Evolutionary conservation across 1,284 basidiomycete species (phyloP).

Genomic region (Ustilago vetiveriae): DNA sequence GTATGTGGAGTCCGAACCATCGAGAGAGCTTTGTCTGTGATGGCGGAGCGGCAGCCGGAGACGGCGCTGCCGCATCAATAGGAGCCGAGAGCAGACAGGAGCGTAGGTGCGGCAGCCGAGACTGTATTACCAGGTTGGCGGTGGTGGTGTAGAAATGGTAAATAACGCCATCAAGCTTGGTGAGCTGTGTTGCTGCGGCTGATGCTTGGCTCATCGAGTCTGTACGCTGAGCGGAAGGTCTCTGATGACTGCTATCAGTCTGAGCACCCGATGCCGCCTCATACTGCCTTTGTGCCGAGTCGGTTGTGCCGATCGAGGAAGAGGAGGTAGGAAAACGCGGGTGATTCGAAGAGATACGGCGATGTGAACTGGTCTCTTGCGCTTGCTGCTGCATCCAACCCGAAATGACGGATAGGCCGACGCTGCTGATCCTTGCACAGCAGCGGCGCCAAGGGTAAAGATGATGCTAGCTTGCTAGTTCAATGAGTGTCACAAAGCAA

Average conservation of each 20-base stretch:
- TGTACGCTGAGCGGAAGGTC: constrained; percentile 12
- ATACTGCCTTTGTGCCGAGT: constrained; percentile 17
- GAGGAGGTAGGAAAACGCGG: constrained; percentile 18
- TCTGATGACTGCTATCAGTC: constrained; percentile 5
- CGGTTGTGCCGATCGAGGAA: constrained; percentile 18
- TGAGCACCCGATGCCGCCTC: constrained; percentile 20
- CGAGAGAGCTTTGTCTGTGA: constrained; percentile 27
- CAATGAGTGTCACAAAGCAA: background rate
- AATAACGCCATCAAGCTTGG: constrained; percentile 49
- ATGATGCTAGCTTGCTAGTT: background rate
- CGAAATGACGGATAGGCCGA: constrained; percentile 10
- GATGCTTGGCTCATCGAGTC: constrained; percentile 2
- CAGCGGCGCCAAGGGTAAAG: constrained; percentile 13
- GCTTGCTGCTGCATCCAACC: constrained; percentile 38
- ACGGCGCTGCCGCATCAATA: constrained; percentile 1
- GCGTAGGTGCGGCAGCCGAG: constrained; percentile 55
- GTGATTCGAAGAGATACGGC: constrained; percentile 15
- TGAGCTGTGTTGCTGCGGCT: constrained; percentile 12
- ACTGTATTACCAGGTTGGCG: constrained; percentile 62
- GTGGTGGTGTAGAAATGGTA: constrained; percentile 68
- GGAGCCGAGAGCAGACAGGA: constrained; percentile 20
- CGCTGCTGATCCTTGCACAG: constrained; percentile 12
- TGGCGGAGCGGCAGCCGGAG: constrained; percentile 4
- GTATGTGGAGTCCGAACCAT: constrained; percentile 68
- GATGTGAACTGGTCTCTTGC: constrained; percentile 9